Conservation (phyloP, 768 basidiomycete genomes). For the Boletus sp. region DNA sequence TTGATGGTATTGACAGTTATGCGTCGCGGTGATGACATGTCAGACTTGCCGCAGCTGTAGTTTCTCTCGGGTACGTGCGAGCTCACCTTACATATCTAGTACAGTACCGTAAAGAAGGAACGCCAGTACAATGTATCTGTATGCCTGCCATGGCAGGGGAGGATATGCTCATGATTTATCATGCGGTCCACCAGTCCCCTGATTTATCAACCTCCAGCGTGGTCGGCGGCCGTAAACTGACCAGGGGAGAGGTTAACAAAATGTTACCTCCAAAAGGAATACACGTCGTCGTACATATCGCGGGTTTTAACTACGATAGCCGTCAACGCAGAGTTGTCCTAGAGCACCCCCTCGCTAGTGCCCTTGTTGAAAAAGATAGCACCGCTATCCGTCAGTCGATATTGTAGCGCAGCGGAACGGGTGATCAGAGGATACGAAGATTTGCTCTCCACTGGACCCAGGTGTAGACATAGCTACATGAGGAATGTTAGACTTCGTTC, state of each 20-base stretch:
- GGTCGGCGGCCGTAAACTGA: not conserved
- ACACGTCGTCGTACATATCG: not conserved
- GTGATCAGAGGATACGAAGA: constrained; percentile 40
- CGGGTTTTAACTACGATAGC: not conserved
- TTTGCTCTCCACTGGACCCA: constrained; percentile 43
- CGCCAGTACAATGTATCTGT: not conserved
- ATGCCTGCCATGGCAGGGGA: not conserved
- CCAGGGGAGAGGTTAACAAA: not conserved
- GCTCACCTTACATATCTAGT: not conserved
- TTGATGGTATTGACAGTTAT: not conserved
- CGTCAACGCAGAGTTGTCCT: not conserved
- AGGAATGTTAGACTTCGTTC: not conserved
- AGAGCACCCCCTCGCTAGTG: constrained; percentile 64
- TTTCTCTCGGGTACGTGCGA: not conserved
- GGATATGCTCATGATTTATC: not conserved
- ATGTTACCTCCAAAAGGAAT: not conserved
- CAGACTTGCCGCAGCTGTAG: not conserved
- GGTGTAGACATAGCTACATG: constrained; percentile 60
- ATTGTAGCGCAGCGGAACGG: constrained; percentile 62
- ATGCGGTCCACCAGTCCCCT: not conserved
- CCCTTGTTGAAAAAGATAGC: constrained; percentile 73
- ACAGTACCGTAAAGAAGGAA: not conserved
- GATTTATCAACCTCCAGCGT: not conserved
- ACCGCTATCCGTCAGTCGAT: constrained; percentile 64
- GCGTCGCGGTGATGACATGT: not conserved